Evolutionary conservation across 2,329 filamentous ascomycete species (phyloP).

Genomic region (Akanthomyces uredinophilus): DNA sequence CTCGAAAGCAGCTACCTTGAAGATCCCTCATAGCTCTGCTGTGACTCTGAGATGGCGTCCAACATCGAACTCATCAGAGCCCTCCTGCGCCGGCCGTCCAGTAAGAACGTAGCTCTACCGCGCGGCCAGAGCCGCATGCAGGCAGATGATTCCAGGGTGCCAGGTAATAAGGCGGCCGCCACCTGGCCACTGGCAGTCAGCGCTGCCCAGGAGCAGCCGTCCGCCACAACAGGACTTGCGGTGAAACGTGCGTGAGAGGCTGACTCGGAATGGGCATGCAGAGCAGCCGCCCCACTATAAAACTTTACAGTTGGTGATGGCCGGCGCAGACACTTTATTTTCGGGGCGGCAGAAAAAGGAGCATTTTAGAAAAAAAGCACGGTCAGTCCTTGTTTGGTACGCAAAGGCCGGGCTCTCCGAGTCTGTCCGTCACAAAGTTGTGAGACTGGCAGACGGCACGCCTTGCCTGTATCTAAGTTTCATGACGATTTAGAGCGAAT

Average conservation of each 20-base stretch:
- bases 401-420: background rate
- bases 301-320: background rate
- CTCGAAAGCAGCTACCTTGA: no score
- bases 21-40: no score
- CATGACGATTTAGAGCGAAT: no score
- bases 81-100: no score
- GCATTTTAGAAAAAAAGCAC: background rate
- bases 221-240: constrained; percentile 7
- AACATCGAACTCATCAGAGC: no score
- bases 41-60: no score
- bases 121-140: background rate
- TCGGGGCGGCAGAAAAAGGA: no score
- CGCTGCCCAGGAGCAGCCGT: background rate
- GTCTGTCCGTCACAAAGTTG: background rate
- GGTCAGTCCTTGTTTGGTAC: background rate
- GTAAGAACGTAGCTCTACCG: no score
- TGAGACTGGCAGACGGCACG: background rate
- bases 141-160: background rate
- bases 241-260: constrained; percentile 13
- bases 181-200: background rate
- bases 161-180: background rate
- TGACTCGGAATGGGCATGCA: constrained; percentile 7
- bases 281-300: background rate
- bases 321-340: no score
- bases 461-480: no score